Base-by-base conservation (phyloP, 2,329 filamentous ascomycete genomes). In the Teratosphaeria gauchensis region DNA sequence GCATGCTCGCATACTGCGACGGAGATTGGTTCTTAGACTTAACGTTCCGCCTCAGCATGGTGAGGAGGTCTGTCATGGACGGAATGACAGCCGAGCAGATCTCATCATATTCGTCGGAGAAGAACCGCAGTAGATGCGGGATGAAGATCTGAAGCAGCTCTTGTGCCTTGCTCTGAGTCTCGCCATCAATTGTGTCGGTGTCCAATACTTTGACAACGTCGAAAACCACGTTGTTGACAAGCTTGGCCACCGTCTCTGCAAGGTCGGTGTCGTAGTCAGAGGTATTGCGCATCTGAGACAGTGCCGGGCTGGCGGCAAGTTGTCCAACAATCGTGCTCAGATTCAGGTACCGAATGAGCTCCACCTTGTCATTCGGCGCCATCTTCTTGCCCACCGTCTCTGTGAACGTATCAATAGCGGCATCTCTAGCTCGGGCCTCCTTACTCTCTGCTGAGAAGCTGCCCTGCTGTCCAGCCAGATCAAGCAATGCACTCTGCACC, bases 341-440 rank as follows among this genome's bases (percentile, higher is more conserved):
- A 72, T 94, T 95, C 64, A 99, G 82, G 73, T 96, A 96, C 28
- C 85, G 79, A 65, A 99, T 95, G 80, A 99, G 86, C 68, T 95
- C 88, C 67, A 95, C 87, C 81, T 99, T 99, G 77, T 97, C 92
- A 42, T 84, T 80, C 1, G 91, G 82, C 68, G 90, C 90, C 94
- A 99, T 99, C 80, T 97, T 97, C 81, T 99, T 99, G 73, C 87
- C 88, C 59, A 95, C 89, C 65, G 96, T 95, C 75, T 99, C 92
- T 4, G 90, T 96, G 71, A 99, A 88, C 31, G 94, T 91, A 69
- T 96, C 91, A 66, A 97, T 90, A 56, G 94, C 92, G 19, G 91
- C 88, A 76, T 96, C 89, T 63, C 92, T 85, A 63, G 95, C 88
- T 72, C 86, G 89, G 71, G 95, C 90, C 60, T 75, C 72, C 53